These are phyloP conservation scores for Aspergillus pseudoviridinutans DNA, from an alignment of 2,329 filamentous ascomycete genomes.

Conservation along the genomic window DNA sequence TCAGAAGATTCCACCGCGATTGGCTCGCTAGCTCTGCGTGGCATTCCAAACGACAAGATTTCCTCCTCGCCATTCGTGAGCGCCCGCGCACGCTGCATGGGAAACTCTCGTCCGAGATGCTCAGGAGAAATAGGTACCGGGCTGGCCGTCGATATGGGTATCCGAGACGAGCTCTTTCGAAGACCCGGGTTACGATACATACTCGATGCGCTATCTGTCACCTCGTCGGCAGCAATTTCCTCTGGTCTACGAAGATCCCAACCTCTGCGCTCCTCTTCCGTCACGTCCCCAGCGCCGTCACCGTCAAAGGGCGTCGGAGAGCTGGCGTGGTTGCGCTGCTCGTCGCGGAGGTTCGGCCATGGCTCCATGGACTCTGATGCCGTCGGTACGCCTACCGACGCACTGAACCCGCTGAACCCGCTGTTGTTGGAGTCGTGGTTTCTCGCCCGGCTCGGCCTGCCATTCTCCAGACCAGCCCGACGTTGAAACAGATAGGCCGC, in stretches of 20 bases:
- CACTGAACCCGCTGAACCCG: constrained; percentile 21
- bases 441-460: constrained; percentile 34
- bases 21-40: constrained; percentile 63
- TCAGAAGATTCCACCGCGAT: constrained; percentile 20
- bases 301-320: constrained; percentile 36
- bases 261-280: constrained; percentile 44
- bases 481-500: constrained; percentile 42
- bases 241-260: constrained; percentile 76
- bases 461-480: constrained; percentile 33
- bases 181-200: constrained; percentile 50
- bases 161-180: constrained; percentile 68
- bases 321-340: constrained; percentile 26
- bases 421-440: constrained; percentile 36
- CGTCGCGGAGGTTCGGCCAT: constrained; percentile 33
- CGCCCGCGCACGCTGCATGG: constrained; percentile 57
- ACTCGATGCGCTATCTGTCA: constrained; percentile 40
- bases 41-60: constrained; percentile 56
- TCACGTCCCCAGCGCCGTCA: constrained; percentile 33
- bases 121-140: constrained; percentile 69
- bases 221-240: constrained; percentile 61
- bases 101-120: constrained; percentile 69
- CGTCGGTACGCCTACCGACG: constrained; percentile 19
- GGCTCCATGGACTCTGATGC: constrained; percentile 30
- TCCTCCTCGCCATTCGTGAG: constrained; percentile 60
- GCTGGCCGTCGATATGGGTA: constrained; percentile 79